Evolutionary conservation across 2,329 filamentous ascomycete species (phyloP), one percentile per base, ranked within the genome.

Genomic region (Stachybotrys chlorohalonatus): DNA sequence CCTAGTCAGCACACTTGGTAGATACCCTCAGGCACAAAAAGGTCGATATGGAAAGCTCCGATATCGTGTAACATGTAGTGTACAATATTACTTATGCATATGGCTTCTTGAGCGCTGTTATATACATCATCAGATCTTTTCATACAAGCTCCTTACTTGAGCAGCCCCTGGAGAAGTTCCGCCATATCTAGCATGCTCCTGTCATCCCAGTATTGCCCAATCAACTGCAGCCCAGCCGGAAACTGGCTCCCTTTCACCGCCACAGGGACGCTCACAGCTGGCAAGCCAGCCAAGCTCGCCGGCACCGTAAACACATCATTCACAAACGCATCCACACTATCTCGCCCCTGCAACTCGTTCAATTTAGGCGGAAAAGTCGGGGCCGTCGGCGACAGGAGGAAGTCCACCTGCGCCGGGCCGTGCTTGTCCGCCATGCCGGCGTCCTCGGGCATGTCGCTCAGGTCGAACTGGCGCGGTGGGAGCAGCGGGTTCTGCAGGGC

Each of bases 301-400:
- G 94, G 94, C 1, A 99, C 93, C 0, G 94, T 97, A 63, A 97
- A 93, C 1, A 97, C 87, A 71, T 99, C 94, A 64, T 94, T 96
- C 76, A 89, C 88, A 66, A 96, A 97, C 1, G 81, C 81, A 62
- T 93, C 84, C n/a, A 95, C 73, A 9, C 79, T 75, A 49, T 72
- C 77, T 68, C 83, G 76, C 9, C 69, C 63, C 57, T 73, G 62
- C 39, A 94, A 66, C 6, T 85, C 78, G 4, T 77, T 73, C 7
- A 94, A 66, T 7, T 70, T 75, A 0, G 90, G 91, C 8, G 92
- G 83, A 15, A 83, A 75, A 0, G 86, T 89, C 1, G 92, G 91
- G 7, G 92, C 87, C 1, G 93, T 97, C 0, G 94, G 94, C 57
- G 86, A 91, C 16, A 99, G 72, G 45, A 99, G 76, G 47, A 96